These are phyloP conservation scores for Aphanomyces invadans DNA, from an alignment of 352 stramenopile species.

Conservation along the genomic window DNA sequence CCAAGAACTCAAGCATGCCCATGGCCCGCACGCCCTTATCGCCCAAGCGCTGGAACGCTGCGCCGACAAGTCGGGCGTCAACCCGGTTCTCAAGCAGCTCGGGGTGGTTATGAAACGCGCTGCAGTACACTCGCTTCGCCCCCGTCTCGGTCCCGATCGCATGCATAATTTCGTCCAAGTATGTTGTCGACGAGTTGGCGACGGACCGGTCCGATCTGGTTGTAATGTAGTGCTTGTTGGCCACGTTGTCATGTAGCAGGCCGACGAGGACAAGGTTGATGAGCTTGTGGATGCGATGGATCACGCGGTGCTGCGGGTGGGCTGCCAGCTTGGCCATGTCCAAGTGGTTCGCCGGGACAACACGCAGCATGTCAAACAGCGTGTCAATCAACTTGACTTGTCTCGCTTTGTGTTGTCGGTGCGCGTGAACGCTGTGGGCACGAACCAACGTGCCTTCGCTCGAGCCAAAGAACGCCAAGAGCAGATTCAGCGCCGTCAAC, in stretches of 20 bases:
- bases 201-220: background rate
- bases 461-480: background rate
- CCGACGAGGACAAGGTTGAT: slow-evolving; percentile 2
- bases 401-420: slow-evolving; percentile 15
- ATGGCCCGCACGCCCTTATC: background rate
- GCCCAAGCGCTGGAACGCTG: background rate
- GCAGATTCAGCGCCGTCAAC: background rate
- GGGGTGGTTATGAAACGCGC: background rate
- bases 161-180: background rate
- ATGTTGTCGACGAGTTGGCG: background rate
- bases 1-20: slow-evolving; percentile 8
- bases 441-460: too few relatives aligned
- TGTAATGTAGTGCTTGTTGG: slow-evolving; percentile 20
- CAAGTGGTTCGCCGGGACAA: background rate
- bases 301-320: background rate
- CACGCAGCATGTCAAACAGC: slow-evolving; percentile 20
- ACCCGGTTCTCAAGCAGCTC: background rate
- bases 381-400: slow-evolving; percentile 14
- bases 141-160: slow-evolving; percentile 20
- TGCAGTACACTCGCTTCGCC: background rate
- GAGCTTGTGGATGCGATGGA: slow-evolving; percentile 6
- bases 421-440: background rate
- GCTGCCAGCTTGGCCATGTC: background rate
- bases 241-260: background rate
- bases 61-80: background rate